Evolutionary conservation across 2,329 filamentous ascomycete species (phyloP).

Genomic region (Diaporthe sp.): DNA sequence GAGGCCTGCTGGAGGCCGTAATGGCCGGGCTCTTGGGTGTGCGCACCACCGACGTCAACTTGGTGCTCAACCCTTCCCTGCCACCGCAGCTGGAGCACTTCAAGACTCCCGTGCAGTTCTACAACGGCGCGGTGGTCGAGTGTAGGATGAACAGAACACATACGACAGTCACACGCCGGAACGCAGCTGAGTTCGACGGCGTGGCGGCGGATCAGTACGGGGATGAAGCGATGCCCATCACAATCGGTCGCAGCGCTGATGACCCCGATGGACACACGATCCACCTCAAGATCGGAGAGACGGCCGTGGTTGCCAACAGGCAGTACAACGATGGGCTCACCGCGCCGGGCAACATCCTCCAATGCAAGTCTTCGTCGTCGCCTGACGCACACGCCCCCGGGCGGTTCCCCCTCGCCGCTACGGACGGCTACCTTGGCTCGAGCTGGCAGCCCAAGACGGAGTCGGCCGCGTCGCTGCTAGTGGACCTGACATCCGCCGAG

Average conservation of each 20-base stretch:
- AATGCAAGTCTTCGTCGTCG: neutral
- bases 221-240: neutral
- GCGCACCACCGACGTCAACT: neutral
- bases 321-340: neutral
- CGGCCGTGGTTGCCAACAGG: neutral
- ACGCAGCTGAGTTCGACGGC: neutral
- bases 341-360: neutral
- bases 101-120: neutral
- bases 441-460: neutral
- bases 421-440: neutral
- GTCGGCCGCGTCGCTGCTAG: neutral
- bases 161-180: neutral
- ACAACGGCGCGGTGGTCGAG: neutral
- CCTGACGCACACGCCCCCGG: neutral
- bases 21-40: neutral
- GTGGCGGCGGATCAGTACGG: neutral
- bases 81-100: slow-evolving; percentile 1
- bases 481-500: neutral
- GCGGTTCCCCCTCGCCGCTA: neutral
- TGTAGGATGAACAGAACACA: slow-evolving; percentile 4
- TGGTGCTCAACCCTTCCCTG: neutral
- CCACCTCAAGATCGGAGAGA: neutral
- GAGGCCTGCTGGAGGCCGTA: neutral
- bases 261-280: neutral
- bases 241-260: neutral